Base-by-base conservation (phyloP, 495 filamentous ascomycete species). In the Aspergillus nanangensis region DNA sequence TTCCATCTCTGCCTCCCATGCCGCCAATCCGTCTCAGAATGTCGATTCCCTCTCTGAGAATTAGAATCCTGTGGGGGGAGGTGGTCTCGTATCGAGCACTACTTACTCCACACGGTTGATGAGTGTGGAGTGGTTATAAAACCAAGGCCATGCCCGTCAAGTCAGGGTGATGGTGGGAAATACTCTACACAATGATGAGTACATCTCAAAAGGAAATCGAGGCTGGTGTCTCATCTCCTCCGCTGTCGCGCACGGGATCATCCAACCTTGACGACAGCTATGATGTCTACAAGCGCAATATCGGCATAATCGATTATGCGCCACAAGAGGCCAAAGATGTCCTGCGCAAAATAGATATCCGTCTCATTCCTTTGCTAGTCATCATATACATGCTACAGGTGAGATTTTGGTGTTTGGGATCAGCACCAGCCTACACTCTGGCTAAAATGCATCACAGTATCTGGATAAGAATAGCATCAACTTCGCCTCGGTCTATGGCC, bases 391-490 rank as follows among this genome's bases (percentile, higher is more conserved):
- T 80, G 41, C 43, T 68, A 21, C 60, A 68, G 51, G 57, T 66
- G 9, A 2, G 41, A 17, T n/a, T 3, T 9, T 23, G 11, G 11
- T 7, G 13, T 8, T n/a, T 17, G 2, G 4, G 3, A 22, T 8
- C 13, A 17, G 13, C n/a, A n/a, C n/a, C n/a, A 34, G 7, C 8
- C 1, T 18, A 5, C 1, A 18, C 8, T 8, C 8, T 18, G n/a
- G 10, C 20, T 5, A 7, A 17, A 8, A 43, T 14, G 10, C 3
- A 0, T 1, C 18, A 4, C n/a, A 43, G 57, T 83, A 79, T 44
- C 60, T 82, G 5, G 79, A 84, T 48, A 84, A 84, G 57, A 74
- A 75, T 25, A 74, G 69, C 20, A 71, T 83, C 56, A 80, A 78
- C 47, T 84, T 76, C 47, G 75, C 80, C 2, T 76, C 73, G n/a